Base-by-base conservation (phyloP, 441 rosid genomes). In the Dalechampia spathulata region DNA sequence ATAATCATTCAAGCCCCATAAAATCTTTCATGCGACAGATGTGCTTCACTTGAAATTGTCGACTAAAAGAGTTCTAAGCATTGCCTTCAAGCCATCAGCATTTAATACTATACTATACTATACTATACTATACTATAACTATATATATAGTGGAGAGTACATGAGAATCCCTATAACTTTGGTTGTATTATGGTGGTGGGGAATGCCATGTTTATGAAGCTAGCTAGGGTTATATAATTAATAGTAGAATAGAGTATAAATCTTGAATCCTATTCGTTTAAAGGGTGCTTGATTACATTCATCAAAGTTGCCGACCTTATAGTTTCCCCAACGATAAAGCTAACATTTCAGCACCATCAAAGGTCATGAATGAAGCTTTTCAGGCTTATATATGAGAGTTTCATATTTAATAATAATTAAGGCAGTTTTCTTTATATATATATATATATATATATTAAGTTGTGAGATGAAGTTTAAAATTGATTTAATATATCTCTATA, bases 41-140 rank as follows among this genome's bases (percentile, higher is more conserved):
- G 78, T 53, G 59, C 37, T 69, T 66, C 76, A 70, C 74, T 69
- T 60, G 47, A 51, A 55, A 51, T 65, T 72, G 71, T 72, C 61
- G 68, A 72, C 54, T 26, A 62, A 72, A 57, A 56, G 46, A 42
- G 15, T 15, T 19, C 20, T 52, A 25, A 27, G 66, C 38, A 55
- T 66, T 57, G 46, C 55, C 45, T 49, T 55, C 27, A 45, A 67
- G 53, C 78, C 68, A 67, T 72, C 41, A 47, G 58, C 44, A 55
- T 64, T 61, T 52, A 57, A 63, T 54, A 68, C 45, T 49, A 46
- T 39, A 47, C 55, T 34, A 6, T 15, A 30, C 21, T 38, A 15
- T 40, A 47, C n/a, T n/a, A n/a, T n/a, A n/a, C n/a, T n/a, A n/a
- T n/a, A n/a, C n/a, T n/a, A n/a, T n/a, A n/a, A n/a, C n/a, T n/a